Evolutionary conservation across 2,329 filamentous ascomycete genomes (phyloP), one percentile per base, ranked within the genome.

Genomic region (Xylaria sp.): DNA sequence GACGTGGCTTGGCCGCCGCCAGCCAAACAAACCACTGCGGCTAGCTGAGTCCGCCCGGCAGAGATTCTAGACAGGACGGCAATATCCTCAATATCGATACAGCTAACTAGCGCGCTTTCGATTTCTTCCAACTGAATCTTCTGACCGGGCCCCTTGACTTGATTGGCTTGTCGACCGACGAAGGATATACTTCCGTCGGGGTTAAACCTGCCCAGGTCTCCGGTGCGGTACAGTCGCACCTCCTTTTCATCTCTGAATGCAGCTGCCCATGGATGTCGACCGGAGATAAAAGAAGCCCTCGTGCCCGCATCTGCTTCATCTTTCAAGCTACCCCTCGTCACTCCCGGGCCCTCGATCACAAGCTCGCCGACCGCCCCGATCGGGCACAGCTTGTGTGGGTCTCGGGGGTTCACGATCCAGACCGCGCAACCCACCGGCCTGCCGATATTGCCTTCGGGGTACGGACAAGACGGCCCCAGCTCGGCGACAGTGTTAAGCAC

Each of bases 101-200:
- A 51, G 51, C 46, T 15, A 13, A 13, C 11, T 6, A 60, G 23
- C 15, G n/a, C 15, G 9, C 15, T 31, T 37, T 73, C 69, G 3
- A 72, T 62, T 8, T 73, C 71, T 15, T 66, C 65, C 1, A 82
- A 73, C 71, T 82, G 86, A 56, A 84, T 52, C 6, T 68, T 67
- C 29, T 79, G 84, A 25, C 86, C 86, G 33, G 78, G 76, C 15
- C 86, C 72, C 70, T 87, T 87, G 27, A 86, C 77, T 68, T 73
- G 71, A 5, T 54, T 60, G 66, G 86, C 83, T 64, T 81, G 82
- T 35, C 84, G 76, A 48, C 69, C 69, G 7, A 69, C 33, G 48
- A 70, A 74, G 68, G 54, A 44, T 65, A 79, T 15, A 58, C 68
- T 52, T 61, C 73, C 62, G 70, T 73, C 55, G 31, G 41, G 40